Percentiles rank a stretch among this genome's conserved stretches.
Evolutionary conservation across 257 asterid genomes (phyloP).

Genomic region (Echites panduratus): DNA sequence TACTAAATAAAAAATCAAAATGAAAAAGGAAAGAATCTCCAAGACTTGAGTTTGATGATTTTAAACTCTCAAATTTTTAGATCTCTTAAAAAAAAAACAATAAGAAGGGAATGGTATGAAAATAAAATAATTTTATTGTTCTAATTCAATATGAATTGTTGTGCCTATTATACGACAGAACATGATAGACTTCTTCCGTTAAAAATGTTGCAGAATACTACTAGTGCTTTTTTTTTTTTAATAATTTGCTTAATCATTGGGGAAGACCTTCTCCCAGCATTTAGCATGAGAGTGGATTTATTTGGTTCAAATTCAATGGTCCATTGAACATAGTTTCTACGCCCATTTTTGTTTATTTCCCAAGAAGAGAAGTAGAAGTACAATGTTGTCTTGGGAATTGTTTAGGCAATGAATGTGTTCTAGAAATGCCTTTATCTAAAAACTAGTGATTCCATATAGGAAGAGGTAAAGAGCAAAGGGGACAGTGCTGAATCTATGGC

Average conservation of each 20-base stretch:
- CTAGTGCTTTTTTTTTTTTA: background rate
- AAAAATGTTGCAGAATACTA: too few species aligned
- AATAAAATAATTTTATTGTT: too few species aligned
- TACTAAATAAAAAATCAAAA: too few species aligned
- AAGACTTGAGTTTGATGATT: too few species aligned
- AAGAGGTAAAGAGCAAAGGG: background rate
- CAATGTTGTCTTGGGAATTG: background rate
- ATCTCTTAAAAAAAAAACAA: too few species aligned
- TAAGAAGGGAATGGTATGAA: too few species aligned
- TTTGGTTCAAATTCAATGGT: background rate
- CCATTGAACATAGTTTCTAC: background rate
- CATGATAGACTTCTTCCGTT: too few species aligned
- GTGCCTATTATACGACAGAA: too few species aligned
- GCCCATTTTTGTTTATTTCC: background rate
- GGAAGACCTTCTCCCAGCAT: background rate
- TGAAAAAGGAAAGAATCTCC: too few species aligned
- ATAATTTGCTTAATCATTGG: background rate
- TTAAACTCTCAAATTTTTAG: too few species aligned
- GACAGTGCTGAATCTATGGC: constrained; percentile 2
- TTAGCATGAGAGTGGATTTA: background rate
- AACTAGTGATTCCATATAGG: background rate
- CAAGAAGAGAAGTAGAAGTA: background rate
- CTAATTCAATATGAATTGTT: too few species aligned
- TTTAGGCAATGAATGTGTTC: background rate
- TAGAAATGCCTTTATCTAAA: background rate